Evolutionary conservation across 78 protist genomes (phyloP).

Genomic region (Speleostelium caveatum): DNA sequence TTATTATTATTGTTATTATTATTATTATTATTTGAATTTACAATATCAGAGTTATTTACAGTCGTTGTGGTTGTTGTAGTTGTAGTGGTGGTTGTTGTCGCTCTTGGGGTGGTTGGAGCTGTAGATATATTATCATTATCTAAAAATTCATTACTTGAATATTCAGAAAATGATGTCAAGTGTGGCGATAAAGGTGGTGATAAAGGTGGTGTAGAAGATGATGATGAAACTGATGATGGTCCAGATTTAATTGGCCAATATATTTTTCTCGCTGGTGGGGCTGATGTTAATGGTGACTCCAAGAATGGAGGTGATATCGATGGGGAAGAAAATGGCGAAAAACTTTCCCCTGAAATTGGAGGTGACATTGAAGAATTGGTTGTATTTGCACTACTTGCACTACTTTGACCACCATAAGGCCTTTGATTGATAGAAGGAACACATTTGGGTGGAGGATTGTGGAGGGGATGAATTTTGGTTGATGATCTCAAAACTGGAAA

Average conservation of each 20-base stretch:
- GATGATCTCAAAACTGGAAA: conserved; percentile 47
- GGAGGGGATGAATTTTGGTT: background rate
- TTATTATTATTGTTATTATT: background rate
- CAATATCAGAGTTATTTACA: background rate
- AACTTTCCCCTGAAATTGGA: background rate
- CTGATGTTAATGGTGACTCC: background rate
- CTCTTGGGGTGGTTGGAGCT: background rate
- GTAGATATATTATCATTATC: background rate
- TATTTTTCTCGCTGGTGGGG: background rate
- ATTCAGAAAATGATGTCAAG: background rate
- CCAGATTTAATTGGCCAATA: background rate
- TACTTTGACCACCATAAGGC: background rate
- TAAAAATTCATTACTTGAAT: background rate
- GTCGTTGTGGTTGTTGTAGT: background rate
- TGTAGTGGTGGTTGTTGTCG: background rate
- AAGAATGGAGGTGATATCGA: background rate
- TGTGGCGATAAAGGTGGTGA: conserved; percentile 40
- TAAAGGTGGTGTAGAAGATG: conserved; percentile 36
- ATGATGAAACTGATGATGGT: background rate
- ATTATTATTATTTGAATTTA: no score
- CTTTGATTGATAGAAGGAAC: background rate
- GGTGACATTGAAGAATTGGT: background rate
- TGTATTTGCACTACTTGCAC: background rate
- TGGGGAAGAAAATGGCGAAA: background rate
- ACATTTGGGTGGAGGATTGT: background rate